Percentiles rank a stretch among this genome's conserved stretches.
Evolutionary conservation across 192 early-diverging fungal genomes (phyloP).

Genomic region (Backusella circina): DNA sequence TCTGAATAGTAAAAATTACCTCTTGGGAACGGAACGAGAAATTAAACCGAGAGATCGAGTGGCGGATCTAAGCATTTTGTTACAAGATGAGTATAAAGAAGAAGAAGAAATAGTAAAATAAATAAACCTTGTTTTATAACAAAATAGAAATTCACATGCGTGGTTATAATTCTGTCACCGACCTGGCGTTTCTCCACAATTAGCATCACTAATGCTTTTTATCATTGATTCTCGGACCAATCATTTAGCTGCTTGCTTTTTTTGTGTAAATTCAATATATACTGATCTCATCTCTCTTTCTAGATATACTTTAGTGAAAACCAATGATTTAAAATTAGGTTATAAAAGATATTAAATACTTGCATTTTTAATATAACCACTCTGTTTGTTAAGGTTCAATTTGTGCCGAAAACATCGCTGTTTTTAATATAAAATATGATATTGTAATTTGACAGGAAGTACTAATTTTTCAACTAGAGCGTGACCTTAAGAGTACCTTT

Average conservation of each 20-base stretch:
- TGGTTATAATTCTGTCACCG: background rate
- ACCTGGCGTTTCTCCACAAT: constrained; percentile 1
- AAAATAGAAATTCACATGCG: constrained; percentile 10
- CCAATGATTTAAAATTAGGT: no score
- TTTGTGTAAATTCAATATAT: background rate
- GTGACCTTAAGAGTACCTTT: background rate
- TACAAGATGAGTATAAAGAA: background rate
- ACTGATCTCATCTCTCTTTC: no score
- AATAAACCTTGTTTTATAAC: background rate
- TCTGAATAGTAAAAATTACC: constrained; percentile 10
- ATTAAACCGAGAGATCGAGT: constrained; percentile 9
- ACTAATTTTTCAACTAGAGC: background rate
- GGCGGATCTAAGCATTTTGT: constrained; percentile 16
- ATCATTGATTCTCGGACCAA: background rate
- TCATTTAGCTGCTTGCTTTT: background rate
- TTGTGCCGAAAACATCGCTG: no score
- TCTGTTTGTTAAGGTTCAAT: no score
- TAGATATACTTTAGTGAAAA: background rate
- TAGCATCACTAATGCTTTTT: constrained; percentile 4
- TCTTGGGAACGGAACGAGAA: constrained; percentile 24
- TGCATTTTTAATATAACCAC: no score
- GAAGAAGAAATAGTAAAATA: background rate
- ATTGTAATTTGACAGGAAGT: background rate
- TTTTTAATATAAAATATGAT: no score
- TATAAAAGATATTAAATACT: no score